Percentiles rank a stretch among this genome's conserved stretches.
phyloP scores from a whole-genome alignment of 1,139 yeast genomes.

The Taphrina deformans region DNA sequence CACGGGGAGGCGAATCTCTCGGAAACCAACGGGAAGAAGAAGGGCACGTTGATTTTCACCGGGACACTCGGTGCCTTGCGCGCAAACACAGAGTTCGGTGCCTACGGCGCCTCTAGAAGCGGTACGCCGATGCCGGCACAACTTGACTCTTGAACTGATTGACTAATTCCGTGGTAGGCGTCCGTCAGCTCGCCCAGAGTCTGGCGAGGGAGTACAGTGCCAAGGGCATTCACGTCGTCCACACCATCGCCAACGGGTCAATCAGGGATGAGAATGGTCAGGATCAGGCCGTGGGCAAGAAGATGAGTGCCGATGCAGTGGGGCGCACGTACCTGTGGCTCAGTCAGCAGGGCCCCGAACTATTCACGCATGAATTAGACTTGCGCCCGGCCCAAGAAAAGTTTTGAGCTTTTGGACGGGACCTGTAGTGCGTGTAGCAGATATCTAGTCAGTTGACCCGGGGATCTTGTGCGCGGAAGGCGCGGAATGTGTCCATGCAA shows the following conservation, averaged over 20 bases:
- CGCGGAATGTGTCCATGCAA: too few relatives aligned
- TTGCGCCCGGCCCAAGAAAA: constrained; percentile 9
- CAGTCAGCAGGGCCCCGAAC: background rate
- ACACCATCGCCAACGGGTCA: constrained; percentile 17
- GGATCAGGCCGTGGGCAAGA: constrained; percentile 5
- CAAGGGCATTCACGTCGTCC: constrained; percentile 16
- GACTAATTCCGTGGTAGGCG: background rate
- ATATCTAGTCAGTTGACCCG: too few relatives aligned
- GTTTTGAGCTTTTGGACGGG: too few relatives aligned
- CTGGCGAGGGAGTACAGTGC: constrained; percentile 9
- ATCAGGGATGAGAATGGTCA: constrained; percentile 6
- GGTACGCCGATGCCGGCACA: background rate
- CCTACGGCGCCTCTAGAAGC: constrained; percentile 11
- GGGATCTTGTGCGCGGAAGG: too few relatives aligned
- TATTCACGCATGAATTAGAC: constrained; percentile 10
- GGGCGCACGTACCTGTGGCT: constrained; percentile 21
- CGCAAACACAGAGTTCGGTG: constrained; percentile 2
- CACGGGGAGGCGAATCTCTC: constrained; percentile 1
- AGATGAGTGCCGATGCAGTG: constrained; percentile 18
- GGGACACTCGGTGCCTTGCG: constrained; percentile 19
- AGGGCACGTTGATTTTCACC: constrained; percentile 17
- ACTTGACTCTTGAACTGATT: too few relatives aligned
- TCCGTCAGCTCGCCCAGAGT: constrained; percentile 6
- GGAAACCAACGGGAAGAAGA: constrained; percentile 3
- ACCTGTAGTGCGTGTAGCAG: too few relatives aligned